Evolutionary conservation across 1,139 yeast species (phyloP), one percentile per base, ranked within the genome.

Genomic region (Yamadazyma membranifaciens): DNA sequence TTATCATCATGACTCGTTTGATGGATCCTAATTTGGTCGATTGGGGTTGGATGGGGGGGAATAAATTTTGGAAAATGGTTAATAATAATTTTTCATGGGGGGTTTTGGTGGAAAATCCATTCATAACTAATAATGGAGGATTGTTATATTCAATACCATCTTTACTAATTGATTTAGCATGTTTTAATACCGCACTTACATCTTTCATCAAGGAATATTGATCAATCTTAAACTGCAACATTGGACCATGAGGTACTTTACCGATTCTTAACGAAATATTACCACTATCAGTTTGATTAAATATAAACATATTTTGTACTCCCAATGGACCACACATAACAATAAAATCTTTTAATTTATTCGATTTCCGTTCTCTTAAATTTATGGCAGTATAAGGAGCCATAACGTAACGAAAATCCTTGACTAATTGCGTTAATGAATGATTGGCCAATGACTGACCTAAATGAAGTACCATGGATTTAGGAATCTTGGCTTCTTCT

Each of bases 241-340:
- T 89, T 22, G 99, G 99, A 5, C 99, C 99, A 47, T 91, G 74
- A 27, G 98, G 97, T 68, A 92, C 79, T 54, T 88, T 79, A 2
- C 94, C 91, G 39, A 94, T 66, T 56, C 98, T 78, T 50, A 94
- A 69, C 37, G 92, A 83, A 9, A 94, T 83, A 45, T 81, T 83
- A 6, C 97, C 98, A 2, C 84, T 70, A 34, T 75, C 76, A 34
- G 88, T 79, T 58, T 88, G 96, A 48, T 91, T 84, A 67, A 92
- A 89, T 20, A 92, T 72, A 65, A 92, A 80, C 57, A 94, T 64
- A 62, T 92, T 96, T 7, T 92, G 75, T 11, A 94, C 96, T 29
- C 96, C 96, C 39, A 92, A 71, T 7, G 98, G 98, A 4, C 98
- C 98, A 30, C 97, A 89, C 97, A 92, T 91, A 16, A 89, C 96